Percentiles rank a stretch among this genome's conserved stretches.
Evolutionary conservation across 176 grass and related monocot genomes (phyloP).

Genomic region (Paspalum notatum): DNA sequence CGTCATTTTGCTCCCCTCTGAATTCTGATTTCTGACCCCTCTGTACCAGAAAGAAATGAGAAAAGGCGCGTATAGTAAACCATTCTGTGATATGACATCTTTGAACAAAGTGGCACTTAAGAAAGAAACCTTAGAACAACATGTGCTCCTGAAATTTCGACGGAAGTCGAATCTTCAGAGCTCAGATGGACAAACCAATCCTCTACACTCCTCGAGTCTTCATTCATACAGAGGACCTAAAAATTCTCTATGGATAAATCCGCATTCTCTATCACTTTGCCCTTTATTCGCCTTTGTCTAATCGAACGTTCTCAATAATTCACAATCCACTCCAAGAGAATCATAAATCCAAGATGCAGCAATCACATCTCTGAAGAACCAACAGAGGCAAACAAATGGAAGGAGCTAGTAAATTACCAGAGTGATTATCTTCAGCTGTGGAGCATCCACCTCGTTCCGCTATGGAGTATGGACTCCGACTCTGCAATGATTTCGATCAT

Average conservation of each 20-base stretch:
- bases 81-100: not conserved
- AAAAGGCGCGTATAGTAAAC: not conserved
- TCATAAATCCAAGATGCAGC: constrained; percentile 22
- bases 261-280: not conserved
- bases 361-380: not conserved
- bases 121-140: not conserved
- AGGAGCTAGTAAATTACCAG: constrained; percentile 31
- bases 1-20: constrained; percentile 28
- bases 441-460: constrained; percentile 6
- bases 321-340: not conserved
- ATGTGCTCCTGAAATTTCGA: not conserved
- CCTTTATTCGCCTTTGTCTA: constrained; percentile 14
- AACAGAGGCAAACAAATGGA: not conserved
- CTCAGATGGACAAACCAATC: not conserved
- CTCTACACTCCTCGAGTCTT: not conserved
- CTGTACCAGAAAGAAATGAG: not conserved
- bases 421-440: constrained; percentile 12
- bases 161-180: not conserved
- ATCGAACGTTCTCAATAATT: not conserved
- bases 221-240: not conserved
- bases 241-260: constrained; percentile 10
- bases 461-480: not conserved
- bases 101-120: not conserved
- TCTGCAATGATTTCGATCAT: not conserved
- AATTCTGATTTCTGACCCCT: constrained; percentile 11